Evolutionary conservation across 495 filamentous ascomycete species (phyloP).

Genomic region (Tetracladium marchalianum): DNA sequence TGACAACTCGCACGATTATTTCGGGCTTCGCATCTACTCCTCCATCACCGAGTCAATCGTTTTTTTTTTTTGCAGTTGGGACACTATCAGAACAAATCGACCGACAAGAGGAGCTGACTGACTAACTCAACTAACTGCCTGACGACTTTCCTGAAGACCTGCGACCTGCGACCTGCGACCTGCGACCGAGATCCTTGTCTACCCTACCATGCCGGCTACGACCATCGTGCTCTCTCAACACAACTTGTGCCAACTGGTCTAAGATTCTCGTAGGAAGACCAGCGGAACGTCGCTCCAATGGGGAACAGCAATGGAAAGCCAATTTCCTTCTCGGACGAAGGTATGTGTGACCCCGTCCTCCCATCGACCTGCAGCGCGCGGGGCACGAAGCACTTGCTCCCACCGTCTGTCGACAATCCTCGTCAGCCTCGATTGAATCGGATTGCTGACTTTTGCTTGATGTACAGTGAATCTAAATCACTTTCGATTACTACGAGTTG

Average conservation of each 20-base stretch:
- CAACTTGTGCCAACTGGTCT: constrained; percentile 11
- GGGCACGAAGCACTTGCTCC: constrained; percentile 1
- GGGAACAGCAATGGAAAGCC: constrained; percentile 92
- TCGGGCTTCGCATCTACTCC: too few relatives aligned
- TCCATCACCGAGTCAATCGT: too few relatives aligned
- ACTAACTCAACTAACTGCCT: background rate
- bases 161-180: too few relatives aligned
- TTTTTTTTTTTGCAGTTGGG: too few relatives aligned
- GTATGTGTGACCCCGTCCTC: constrained; percentile 40
- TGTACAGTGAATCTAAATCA: constrained; percentile 87
- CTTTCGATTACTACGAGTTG: constrained; percentile 88
- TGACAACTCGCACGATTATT: too few relatives aligned
- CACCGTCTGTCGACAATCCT: background rate
- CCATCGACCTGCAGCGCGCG: background rate
- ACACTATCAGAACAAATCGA: background rate
- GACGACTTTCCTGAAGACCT: background rate
- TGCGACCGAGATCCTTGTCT: too few relatives aligned
- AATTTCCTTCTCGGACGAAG: constrained; percentile 84
- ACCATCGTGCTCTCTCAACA: too few relatives aligned
- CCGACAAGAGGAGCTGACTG: background rate
- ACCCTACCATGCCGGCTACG: too few relatives aligned
- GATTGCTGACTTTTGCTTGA: constrained; percentile 4
- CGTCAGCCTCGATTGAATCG: background rate
- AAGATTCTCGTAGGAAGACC: background rate
- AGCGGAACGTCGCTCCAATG: constrained; percentile 42